Percentiles rank a stretch among this genome's conserved stretches.
Evolutionary conservation across 345 rosid species (phyloP).

Genomic region (Erodium maritimum): DNA sequence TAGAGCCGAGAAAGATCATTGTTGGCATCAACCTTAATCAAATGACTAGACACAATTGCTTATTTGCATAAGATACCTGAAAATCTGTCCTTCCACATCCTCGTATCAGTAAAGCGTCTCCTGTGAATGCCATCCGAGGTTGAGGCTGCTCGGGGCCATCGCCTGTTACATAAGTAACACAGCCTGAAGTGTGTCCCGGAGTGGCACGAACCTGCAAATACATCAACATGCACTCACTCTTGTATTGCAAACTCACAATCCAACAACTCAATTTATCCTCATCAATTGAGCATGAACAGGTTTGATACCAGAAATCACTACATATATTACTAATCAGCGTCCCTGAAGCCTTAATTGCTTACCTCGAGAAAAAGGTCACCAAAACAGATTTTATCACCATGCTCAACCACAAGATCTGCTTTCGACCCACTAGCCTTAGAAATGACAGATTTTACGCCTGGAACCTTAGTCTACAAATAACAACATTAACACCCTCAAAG

Average conservation of each 20-base stretch:
- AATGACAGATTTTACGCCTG: slow-evolving; percentile 58
- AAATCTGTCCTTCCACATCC: slow-evolving; percentile 99
- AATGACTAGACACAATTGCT: no score
- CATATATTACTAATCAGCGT: no score
- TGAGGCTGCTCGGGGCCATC: slow-evolving; percentile 69
- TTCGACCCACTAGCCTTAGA: slow-evolving; percentile 69
- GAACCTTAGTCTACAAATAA: slow-evolving; percentile 36
- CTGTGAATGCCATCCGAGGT: slow-evolving; percentile 92
- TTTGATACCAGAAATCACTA: no score
- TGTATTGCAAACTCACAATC: no score
- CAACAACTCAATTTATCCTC: no score
- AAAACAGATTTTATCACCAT: slow-evolving; percentile 54
- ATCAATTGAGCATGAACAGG: no score
- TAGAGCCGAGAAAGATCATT: no score
- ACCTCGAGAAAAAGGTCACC: slow-evolving; percentile 76
- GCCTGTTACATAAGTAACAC: slow-evolving; percentile 89
- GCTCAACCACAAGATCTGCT: slow-evolving; percentile 65
- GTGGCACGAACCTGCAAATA: slow-evolving; percentile 59
- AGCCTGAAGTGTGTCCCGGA: slow-evolving; percentile 89
- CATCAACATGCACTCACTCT: no score
- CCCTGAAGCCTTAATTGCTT: background rate
- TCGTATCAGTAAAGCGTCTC: slow-evolving; percentile 75
- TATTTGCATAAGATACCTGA: slow-evolving; percentile 73
- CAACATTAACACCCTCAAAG: no score
- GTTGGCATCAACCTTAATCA: no score